phyloP scores from a whole-genome alignment of 306 rosid genomes.

The Fragaria ananassa region DNA sequence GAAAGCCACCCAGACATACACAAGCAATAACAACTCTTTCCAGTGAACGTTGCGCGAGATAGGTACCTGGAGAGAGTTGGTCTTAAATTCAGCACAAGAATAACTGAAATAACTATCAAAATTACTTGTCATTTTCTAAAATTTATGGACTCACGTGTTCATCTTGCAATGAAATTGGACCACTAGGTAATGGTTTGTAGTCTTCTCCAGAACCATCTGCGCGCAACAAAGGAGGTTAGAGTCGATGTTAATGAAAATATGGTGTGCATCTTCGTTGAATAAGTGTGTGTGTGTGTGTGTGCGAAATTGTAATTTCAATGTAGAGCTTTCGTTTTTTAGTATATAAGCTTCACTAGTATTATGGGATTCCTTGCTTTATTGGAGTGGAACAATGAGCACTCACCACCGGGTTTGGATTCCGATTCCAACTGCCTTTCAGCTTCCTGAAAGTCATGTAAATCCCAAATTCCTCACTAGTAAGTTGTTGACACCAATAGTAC shows the following conservation, averaged over 20 bases:
- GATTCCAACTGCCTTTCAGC: slow-evolving; percentile 52
- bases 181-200: slow-evolving; percentile 57
- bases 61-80: slow-evolving; percentile 44
- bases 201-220: slow-evolving; percentile 53
- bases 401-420: slow-evolving; percentile 47
- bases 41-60: slow-evolving; percentile 46
- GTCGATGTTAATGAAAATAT: not conserved
- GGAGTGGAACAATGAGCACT: slow-evolving; percentile 23
- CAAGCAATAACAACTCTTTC: slow-evolving; percentile 62
- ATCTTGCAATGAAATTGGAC: slow-evolving; percentile 53
- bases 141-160: slow-evolving; percentile 43
- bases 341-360: not conserved
- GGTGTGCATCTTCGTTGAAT: not conserved
- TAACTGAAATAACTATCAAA: not conserved
- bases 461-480: slow-evolving; percentile 5
- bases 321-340: not conserved
- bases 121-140: not conserved
- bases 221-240: slow-evolving; percentile 3
- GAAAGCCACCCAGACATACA: slow-evolving; percentile 77
- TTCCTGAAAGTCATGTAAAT: slow-evolving; percentile 52
- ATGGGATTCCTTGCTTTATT: not conserved
- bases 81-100: slow-evolving; percentile 7
- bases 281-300: not conserved
- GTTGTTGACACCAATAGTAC: not conserved
- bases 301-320: not conserved